Base-by-base conservation (phyloP, 2,329 filamentous ascomycete species). In the Microascus cirrosus region DNA sequence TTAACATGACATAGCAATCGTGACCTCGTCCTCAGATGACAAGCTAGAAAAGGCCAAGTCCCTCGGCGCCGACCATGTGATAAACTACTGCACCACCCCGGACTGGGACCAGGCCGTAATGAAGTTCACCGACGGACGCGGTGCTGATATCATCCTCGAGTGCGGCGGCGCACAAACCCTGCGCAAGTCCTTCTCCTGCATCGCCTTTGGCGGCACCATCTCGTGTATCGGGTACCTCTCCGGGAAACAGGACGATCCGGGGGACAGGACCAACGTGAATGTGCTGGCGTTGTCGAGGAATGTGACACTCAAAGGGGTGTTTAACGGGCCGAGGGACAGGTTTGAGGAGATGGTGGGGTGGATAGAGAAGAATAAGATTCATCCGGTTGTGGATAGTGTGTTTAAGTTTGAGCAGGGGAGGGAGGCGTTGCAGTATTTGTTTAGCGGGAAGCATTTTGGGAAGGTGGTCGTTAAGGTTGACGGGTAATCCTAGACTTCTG, bases 231-330 rank as follows among this genome's bases (percentile, higher is more conserved):
- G 77, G 1, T 77, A 78, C 63, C 64, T 78, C 1, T 73, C 72
- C 1, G 77, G 77, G 12, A 75, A 86, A 67, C 71, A 81, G 60
- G 83, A 86, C 62, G 74, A 73, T 0, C 68, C 71, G 4, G 77
- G 74, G 0, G 79, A 83, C 66, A 67, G 80, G 52, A 71, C 79
- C 8, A 84, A 85, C 61, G 77, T 84, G 15, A 87, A 86, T 63
- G 69, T 87, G 32, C 70, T 79, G 58, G 76, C 75, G n/a, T 61
- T 77, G 61, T 62, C 71, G 58, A 66, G 73, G 59, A 78, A 77
- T 60, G 73, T 75, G 15, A 78, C 76, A 35, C 66, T 78, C 55
- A 75, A 75, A 63, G 75, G 85, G 0, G 78, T 87, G 7, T 63
- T 86, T 32, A 86, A 86, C 66, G 85, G 84, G 0, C 82, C 84